A percentile compares a stretch with the other conserved stretches of the same genome.
phyloP scores from a whole-genome alignment of 371 early-diverging fungal species.

The Mortierella sp. region DNA sequence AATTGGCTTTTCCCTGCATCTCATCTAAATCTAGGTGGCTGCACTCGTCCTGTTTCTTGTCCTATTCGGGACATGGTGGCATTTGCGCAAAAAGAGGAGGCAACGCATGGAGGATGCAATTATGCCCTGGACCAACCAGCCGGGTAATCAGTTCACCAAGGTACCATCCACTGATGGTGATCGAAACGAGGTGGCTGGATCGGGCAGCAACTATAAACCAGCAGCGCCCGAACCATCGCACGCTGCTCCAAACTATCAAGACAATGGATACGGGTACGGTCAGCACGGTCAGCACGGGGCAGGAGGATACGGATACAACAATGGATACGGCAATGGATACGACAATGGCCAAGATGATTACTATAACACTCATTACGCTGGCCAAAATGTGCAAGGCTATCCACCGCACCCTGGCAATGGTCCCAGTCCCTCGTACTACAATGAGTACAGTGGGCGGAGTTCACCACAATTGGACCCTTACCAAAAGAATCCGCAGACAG shows the following conservation, averaged over 20 bases:
- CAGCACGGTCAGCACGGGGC: conserved; percentile 6
- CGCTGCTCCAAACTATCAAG: conserved; percentile 4
- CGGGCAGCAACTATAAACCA: conserved; percentile 24
- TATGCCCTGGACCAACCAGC: conserved; percentile 39
- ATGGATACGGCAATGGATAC: conserved; percentile 10
- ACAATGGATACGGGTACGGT: conserved; percentile 8
- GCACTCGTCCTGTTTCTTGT: conserved; percentile 21
- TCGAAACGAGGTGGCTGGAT: no score
- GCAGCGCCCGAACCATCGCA: conserved; percentile 5
- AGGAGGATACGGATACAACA: conserved; percentile 8
- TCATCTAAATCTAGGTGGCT: conserved; percentile 27
- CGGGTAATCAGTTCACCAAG: conserved; percentile 25
- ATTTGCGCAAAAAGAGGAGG: conserved; percentile 24
- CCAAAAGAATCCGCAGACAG: conserved; percentile 1
- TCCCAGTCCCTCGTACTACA: no score
- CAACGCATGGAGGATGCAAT: conserved; percentile 36
- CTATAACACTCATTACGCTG: conserved; percentile 36
- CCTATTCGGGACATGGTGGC: conserved; percentile 16
- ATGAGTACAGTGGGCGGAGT: no score
- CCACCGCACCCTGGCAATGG: no score
- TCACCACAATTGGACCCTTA: conserved; percentile 5
- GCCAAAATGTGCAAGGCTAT: not conserved
- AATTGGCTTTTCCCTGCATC: no score
- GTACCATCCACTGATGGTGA: conserved; percentile 17
- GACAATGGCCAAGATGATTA: conserved; percentile 19